A percentile compares a stretch with the other conserved stretches of the same genome.
phyloP scores from a whole-genome alignment of 768 basidiomycete species.

The Hypsizygus marmoreus region DNA sequence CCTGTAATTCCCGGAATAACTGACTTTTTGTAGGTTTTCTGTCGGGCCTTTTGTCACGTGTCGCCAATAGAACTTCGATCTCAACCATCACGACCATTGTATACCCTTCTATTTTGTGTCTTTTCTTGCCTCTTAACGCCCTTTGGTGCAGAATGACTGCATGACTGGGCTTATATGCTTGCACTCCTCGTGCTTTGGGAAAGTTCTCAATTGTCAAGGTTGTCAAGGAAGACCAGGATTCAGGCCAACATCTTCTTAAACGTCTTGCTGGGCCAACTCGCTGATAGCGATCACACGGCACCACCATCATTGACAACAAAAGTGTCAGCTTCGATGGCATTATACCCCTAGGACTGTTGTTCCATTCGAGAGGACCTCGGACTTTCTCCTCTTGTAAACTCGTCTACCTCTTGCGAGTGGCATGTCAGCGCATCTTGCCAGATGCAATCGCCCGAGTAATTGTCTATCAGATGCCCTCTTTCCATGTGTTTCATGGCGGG shows the following conservation, averaged over 20 bases:
- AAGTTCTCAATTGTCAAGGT: neutral
- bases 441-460: neutral
- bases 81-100: no score
- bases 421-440: neutral
- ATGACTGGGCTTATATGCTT: neutral
- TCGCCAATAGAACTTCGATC: neutral
- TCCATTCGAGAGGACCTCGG: constrained; percentile 1
- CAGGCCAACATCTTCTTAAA: neutral
- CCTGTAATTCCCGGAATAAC: constrained; percentile 2
- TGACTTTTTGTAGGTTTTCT: neutral
- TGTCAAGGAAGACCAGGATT: neutral
- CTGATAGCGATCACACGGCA: constrained; percentile 8
- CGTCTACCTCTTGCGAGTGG: neutral
- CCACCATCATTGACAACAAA: constrained; percentile 1
- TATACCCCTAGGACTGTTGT: neutral
- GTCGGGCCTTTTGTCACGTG: neutral
- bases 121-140: neutral
- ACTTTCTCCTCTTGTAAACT: constrained; percentile 1
- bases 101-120: no score
- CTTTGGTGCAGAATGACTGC: neutral
- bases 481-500: constrained; percentile 2
- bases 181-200: neutral
- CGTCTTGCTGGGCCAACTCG: neutral
- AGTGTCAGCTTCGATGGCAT: constrained; percentile 4
- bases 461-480: constrained; percentile 10